A percentile compares a stretch with the other conserved stretches of the same genome.
phyloP scores from a whole-genome alignment of 345 rosid species.

The Sapria himalayana region DNA sequence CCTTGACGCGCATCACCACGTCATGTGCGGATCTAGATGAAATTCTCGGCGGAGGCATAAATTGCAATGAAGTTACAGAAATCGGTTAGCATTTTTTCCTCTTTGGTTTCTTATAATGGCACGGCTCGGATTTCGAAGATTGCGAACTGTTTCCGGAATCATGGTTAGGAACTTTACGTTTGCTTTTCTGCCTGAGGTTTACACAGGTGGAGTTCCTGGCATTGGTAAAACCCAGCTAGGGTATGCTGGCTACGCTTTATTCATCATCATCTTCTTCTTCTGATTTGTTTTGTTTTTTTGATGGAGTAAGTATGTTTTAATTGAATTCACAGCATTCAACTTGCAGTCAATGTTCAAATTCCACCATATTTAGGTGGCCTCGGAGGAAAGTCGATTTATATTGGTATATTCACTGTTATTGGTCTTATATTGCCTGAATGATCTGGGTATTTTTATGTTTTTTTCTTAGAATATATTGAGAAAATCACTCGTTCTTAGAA shows the following conservation, averaged over 20 bases:
- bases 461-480: too few species aligned
- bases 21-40: conserved; percentile 63
- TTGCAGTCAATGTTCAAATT: conserved; percentile 84
- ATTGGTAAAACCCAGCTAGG: conserved; percentile 95
- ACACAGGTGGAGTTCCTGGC: conserved; percentile 66
- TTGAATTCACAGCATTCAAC: conserved; percentile 50
- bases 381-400: conserved; percentile 76
- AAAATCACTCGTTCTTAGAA: too few species aligned
- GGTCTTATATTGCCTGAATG: too few species aligned
- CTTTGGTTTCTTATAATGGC: too few species aligned
- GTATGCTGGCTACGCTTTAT: conserved; percentile 19
- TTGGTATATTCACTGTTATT: too few species aligned
- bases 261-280: conserved; percentile 5
- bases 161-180: too few species aligned
- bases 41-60: conserved; percentile 77
- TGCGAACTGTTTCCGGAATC: too few species aligned
- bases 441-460: too few species aligned
- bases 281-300: background rate
- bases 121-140: too few species aligned
- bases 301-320: conserved; percentile 6
- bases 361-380: conserved; percentile 70
- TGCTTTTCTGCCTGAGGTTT: too few species aligned
- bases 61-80: conserved; percentile 85
- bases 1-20: conserved; percentile 46
- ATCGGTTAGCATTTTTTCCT: conserved; percentile 26